A percentile compares a stretch with the other conserved stretches of the same genome.
Conservation (phyloP, 805 yeast genomes). For the Starmerella vaccinii region DNA sequence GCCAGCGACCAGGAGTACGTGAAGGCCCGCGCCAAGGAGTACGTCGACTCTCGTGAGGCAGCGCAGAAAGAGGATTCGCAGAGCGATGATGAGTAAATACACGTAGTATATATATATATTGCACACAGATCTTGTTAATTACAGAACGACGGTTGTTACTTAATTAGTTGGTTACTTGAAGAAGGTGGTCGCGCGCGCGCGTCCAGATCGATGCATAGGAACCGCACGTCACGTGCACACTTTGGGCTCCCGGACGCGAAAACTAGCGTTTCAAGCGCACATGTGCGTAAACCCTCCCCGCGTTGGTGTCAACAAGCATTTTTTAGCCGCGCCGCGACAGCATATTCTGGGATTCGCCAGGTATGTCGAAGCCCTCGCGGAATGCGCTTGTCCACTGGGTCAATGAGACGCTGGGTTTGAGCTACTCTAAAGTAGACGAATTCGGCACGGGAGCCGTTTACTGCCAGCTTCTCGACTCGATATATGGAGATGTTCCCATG, state of each 20-base stretch:
- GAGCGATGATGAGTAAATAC: conserved; percentile 3
- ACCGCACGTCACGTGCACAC: not conserved
- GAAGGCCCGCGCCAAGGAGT: conserved; percentile 82
- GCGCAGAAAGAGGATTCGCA: too few species aligned
- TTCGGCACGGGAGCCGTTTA: conserved; percentile 94
- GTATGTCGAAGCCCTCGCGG: conserved; percentile 40
- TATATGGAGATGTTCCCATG: conserved; percentile 76
- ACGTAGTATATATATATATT: too few species aligned
- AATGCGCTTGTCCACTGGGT: conserved; percentile 79
- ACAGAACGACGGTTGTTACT: too few species aligned
- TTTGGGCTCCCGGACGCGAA: not conserved
- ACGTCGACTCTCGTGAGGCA: conserved; percentile 35
- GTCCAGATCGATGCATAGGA: not conserved
- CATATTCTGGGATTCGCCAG: not conserved
- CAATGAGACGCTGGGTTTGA: conserved; percentile 54
- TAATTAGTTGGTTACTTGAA: too few species aligned
- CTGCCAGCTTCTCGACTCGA: conserved; percentile 82
- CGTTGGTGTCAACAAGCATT: not conserved
- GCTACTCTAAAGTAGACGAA: conserved; percentile 73
- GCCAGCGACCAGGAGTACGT: conserved; percentile 77
- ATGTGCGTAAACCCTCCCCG: not conserved
- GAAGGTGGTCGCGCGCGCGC: too few species aligned
- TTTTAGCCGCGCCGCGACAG: not conserved
- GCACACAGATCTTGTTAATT: too few species aligned
- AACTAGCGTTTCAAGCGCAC: not conserved